Evolutionary conservation across 352 stramenopile genomes (phyloP).

Genomic region (Nothophytophthora sp.): DNA sequence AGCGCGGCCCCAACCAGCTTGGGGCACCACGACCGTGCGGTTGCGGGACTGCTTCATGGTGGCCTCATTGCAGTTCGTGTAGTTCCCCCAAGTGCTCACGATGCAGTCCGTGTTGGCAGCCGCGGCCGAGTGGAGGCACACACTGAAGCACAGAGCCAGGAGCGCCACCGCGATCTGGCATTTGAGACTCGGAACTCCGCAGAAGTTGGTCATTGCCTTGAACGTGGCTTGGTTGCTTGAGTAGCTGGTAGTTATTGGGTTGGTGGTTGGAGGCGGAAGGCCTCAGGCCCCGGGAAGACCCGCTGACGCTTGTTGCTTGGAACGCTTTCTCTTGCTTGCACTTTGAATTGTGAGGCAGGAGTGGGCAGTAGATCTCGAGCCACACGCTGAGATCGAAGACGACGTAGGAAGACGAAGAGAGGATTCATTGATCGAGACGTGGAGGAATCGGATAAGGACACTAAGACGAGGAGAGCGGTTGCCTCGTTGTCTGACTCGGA

Average conservation of each 20-base stretch:
- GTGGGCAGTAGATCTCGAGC: no score
- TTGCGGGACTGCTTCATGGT: slow-evolving; percentile 47
- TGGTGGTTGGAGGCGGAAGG: not conserved
- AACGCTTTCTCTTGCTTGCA: not conserved
- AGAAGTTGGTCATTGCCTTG: no score
- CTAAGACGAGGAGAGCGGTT: no score
- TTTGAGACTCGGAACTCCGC: no score
- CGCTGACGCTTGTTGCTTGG: not conserved
- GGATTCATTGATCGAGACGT: no score
- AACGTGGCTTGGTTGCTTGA: no score
- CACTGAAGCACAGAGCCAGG: slow-evolving; percentile 1
- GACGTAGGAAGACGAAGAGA: no score
- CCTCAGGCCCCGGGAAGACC: slow-evolving; percentile 3
- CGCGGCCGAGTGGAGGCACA: not conserved
- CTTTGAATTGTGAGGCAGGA: slow-evolving; percentile 7
- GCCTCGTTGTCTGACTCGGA: no score
- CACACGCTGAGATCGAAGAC: no score
- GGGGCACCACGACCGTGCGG: slow-evolving; percentile 14
- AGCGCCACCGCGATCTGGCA: no score
- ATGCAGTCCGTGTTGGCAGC: slow-evolving; percentile 54
- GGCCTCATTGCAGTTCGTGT: slow-evolving; percentile 32
- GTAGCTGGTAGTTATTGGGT: no score
- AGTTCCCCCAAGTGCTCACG: slow-evolving; percentile 42
- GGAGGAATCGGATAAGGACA: no score
- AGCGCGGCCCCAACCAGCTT: slow-evolving; percentile 25